Base-by-base conservation (phyloP, 2,329 filamentous ascomycete species). In the Penicillium sp. region DNA sequence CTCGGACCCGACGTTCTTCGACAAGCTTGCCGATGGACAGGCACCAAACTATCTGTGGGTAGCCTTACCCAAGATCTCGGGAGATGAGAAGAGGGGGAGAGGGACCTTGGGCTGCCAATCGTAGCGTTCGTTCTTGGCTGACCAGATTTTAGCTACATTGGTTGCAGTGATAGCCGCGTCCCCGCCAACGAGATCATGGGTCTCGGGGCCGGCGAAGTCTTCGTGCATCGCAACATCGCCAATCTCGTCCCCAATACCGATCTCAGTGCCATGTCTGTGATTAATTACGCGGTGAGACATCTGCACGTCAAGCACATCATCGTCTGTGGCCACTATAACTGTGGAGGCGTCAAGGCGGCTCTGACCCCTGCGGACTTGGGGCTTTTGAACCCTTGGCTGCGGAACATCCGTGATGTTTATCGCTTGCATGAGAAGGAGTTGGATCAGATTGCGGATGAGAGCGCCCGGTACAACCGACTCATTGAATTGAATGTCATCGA, bases 391-490 rank as follows among this genome's bases (percentile, higher is more conserved):
- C 86, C 86, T 1, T 89, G 86, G 86, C 79, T 89, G 2, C 61
- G 70, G 58, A 57, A 88, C 74, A 88, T 89, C 65, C 82, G 86
- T 53, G 86, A 89, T 69, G 85, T 89, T 52, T 89, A 89, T 73
- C 79, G 86, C 10, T 77, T 89, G 61, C 81, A 89, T 71, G 85
- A 89, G 76, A 72, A 74, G 48, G 86, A 90, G 77, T 80, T 90
- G 18, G 85, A 69, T n/a, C 42, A 18, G 2, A 65, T 67, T 8
- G 3, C 45, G n/a, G 60, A 65, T 8, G 59, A 58, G 4, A 24
- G 36, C 12, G 47, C 54, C 2, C 36, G 64, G n/a, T 67, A 64
- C 33, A 65, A 65, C 26, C 56, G 65, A 7, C 49, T 69, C 23
- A 59, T 69, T 18, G 66, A 69, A 49, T 33, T 69, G 42, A 69